Evolutionary conservation across 306 rosid species (phyloP).

Genomic region (Rosa rugosa): DNA sequence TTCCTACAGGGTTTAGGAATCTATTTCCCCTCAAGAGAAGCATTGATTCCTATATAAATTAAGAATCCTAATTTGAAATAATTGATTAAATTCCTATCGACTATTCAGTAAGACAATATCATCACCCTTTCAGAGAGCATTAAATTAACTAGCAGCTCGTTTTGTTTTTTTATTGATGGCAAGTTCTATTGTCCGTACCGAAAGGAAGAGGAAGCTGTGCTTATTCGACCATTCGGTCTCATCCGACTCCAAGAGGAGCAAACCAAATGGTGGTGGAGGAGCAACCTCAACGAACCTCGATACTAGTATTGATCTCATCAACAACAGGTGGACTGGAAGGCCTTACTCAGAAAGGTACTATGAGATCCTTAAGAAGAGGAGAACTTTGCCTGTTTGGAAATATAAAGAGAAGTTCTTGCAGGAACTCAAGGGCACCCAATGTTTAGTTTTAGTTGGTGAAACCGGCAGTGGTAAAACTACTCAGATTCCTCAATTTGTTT

Average conservation of each 20-base stretch:
- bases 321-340: constrained; percentile 64
- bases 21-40: neutral
- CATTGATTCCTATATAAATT: neutral
- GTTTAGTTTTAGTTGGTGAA: constrained; percentile 77
- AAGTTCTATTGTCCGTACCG: no score
- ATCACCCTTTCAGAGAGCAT: neutral
- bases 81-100: no score
- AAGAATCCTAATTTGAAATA: neutral
- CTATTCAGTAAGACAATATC: neutral
- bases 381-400: constrained; percentile 73
- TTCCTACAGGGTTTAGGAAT: neutral
- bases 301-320: neutral
- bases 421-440: constrained; percentile 55
- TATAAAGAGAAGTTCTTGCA: constrained; percentile 72
- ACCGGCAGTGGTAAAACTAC: constrained; percentile 97
- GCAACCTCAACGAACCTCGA: no score
- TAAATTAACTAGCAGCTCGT: neutral
- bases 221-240: no score
- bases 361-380: constrained; percentile 74
- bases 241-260: no score
- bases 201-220: no score
- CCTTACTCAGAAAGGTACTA: constrained; percentile 67
- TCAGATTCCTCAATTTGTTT: constrained; percentile 78
- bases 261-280: no score
- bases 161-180: neutral